Evolutionary conservation across 1,284 basidiomycete genomes (phyloP).

Genomic region (Ganoderma lingzhi): DNA sequence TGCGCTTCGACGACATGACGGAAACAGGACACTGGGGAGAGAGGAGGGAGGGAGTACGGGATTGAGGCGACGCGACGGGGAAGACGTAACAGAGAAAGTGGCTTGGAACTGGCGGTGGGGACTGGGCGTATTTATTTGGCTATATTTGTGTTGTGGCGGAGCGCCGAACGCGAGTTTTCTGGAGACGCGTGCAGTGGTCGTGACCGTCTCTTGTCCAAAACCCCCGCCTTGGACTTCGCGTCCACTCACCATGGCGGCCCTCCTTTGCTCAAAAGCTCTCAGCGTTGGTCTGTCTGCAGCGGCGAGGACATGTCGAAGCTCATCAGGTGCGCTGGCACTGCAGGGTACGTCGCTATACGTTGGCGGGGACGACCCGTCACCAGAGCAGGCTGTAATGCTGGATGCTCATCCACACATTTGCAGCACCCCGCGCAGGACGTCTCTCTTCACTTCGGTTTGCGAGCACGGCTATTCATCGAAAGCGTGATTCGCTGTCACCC

Average conservation of each 20-base stretch:
- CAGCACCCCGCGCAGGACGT: constrained; percentile 30
- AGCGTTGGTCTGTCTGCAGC: constrained; percentile 18
- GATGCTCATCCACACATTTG: constrained; percentile 3
- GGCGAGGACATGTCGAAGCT: constrained; percentile 23
- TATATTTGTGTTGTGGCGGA: constrained; percentile 27
- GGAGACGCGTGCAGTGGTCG: constrained; percentile 18
- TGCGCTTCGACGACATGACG: constrained; percentile 69
- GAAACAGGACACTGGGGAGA: constrained; percentile 10
- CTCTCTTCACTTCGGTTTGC: constrained; percentile 17
- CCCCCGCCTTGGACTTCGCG: constrained; percentile 26
- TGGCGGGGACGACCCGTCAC: background rate
- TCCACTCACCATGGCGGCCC: constrained; percentile 33
- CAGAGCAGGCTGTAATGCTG: background rate
- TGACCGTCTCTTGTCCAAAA: constrained; percentile 15
- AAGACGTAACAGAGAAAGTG: constrained; percentile 1
- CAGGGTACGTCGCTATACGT: constrained; percentile 19
- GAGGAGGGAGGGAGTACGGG: constrained; percentile 6
- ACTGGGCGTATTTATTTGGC: constrained; percentile 19
- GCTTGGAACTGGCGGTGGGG: background rate
- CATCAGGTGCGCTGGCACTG: constrained; percentile 9
- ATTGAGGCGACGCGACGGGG: constrained; percentile 2
- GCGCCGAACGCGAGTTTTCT: constrained; percentile 24
- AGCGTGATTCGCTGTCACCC: constrained; percentile 1
- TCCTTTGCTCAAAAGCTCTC: constrained; percentile 29
- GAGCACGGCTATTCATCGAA: constrained; percentile 1